Evolutionary conservation across 192 early-diverging fungal genomes (phyloP), one percentile per base, ranked within the genome.

Genomic region (Allomyces javanicus): DNA sequence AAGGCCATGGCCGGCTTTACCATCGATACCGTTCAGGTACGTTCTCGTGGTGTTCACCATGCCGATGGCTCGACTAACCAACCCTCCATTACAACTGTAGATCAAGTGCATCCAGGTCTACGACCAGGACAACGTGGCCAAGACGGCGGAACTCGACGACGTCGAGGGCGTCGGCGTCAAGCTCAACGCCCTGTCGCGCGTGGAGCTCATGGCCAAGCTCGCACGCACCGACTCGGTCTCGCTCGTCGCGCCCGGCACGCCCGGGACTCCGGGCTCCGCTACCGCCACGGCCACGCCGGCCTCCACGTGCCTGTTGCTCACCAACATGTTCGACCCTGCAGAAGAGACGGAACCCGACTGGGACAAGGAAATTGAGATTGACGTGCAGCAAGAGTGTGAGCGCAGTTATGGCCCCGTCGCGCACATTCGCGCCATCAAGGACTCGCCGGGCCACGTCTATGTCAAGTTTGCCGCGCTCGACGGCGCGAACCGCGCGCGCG

Each of bases 241-340:
- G 44, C 68, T 10, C 44, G 67, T 63, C 61, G 70, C 50, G 44
- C 68, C n/a, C 40, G 40, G 24, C 26, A 70, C 62, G 65, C 67
- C 65, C 22, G 65, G 19, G 22, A 9, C n/a, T 62, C 24, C 9
- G 33, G 66, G 63, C 40, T 17, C 65, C 40, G 9, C 33, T 63
- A 78, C 71, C 25, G 76, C 72, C 44, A 71, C 73, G 63, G 73
- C 75, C 61, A 66, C 74, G 62, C 71, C 81, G 33, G 81, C 81
- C 22, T 72, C 73, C 61, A 74, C 77, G 26, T 81, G 81, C 44
- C 76, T 93, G 1, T 70, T 91, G 61, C 72, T 93, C 67, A 89
- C 86, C 45, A 90, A 93, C 67, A 90, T 91, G 90, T 93, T 93
- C 71, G 83, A 89, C 43, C 87, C 88, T 44, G 76, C 75, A 67